A percentile compares a stretch with the other conserved stretches of the same genome.
Evolutionary conservation across 805 yeast species (phyloP).

Genomic region (Dipodascopsis uninucleata): DNA sequence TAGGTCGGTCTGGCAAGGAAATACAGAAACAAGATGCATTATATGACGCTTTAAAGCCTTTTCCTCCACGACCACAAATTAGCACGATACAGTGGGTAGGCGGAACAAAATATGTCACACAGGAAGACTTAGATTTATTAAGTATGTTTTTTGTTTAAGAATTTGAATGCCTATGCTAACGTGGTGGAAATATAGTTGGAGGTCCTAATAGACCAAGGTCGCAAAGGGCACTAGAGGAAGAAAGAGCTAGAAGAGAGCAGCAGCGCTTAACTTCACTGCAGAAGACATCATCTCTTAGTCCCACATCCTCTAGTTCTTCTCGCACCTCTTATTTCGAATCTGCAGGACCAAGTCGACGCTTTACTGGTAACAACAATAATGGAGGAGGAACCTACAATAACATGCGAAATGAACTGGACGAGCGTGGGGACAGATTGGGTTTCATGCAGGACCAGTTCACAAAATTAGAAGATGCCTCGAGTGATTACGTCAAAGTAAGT

Average conservation of each 20-base stretch:
- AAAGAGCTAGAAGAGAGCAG: slow-evolving; percentile 30
- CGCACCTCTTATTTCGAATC: slow-evolving; percentile 4
- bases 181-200: slow-evolving; percentile 42
- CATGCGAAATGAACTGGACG: slow-evolving; percentile 13
- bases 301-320: slow-evolving; percentile 7
- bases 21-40: slow-evolving; percentile 55
- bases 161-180: not conserved
- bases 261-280: slow-evolving; percentile 23
- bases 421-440: slow-evolving; percentile 26
- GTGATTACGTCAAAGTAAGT: slow-evolving; percentile 21
- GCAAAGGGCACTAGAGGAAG: slow-evolving; percentile 39
- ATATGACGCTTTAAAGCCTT: slow-evolving; percentile 62
- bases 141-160: slow-evolving; percentile 6
- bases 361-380: not conserved
- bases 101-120: slow-evolving; percentile 62
- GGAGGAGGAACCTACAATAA: slow-evolving; percentile 5
- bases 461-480: slow-evolving; percentile 24
- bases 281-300: slow-evolving; percentile 1
- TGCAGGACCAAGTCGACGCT: not conserved
- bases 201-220: slow-evolving; percentile 69
- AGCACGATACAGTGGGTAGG: slow-evolving; percentile 82
- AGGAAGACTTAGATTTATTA: slow-evolving; percentile 58
- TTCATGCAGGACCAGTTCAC: slow-evolving; percentile 17
- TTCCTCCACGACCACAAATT: slow-evolving; percentile 77
- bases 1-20: slow-evolving; percentile 29